Percentiles rank a stretch among this genome's conserved stretches.
Evolutionary conservation across 495 filamentous ascomycete genomes (phyloP).

Genomic region (Penicillium subrubescens): DNA sequence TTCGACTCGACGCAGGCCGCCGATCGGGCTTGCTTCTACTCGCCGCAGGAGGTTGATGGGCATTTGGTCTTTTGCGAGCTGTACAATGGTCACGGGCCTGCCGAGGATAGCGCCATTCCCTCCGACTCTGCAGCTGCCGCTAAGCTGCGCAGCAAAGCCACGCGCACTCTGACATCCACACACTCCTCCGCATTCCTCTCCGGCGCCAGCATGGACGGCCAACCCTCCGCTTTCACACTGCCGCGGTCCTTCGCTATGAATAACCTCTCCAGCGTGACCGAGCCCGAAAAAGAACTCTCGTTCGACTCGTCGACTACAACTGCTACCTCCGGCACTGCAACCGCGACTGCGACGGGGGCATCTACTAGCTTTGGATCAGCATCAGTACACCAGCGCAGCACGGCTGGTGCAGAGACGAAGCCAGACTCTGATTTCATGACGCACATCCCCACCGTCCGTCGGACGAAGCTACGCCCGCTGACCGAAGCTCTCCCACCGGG

Average conservation of each 20-base stretch:
- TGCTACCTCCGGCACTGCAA: slow-evolving; percentile 63
- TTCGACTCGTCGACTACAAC: slow-evolving; percentile 45
- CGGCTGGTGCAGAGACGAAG: slow-evolving; percentile 30
- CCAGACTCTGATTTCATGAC: slow-evolving; percentile 53
- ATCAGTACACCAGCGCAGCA: slow-evolving; percentile 34
- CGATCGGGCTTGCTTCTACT: slow-evolving; percentile 71
- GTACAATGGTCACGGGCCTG: slow-evolving; percentile 71
- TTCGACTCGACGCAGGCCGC: slow-evolving; percentile 82
- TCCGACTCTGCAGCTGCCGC: slow-evolving; percentile 40
- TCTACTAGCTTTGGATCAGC: slow-evolving; percentile 49
- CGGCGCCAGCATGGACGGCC: slow-evolving; percentile 32
- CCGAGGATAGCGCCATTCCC: slow-evolving; percentile 63
- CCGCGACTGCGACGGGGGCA: slow-evolving; percentile 36
- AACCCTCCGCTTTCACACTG: slow-evolving; percentile 40
- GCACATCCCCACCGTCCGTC: slow-evolving; percentile 52
- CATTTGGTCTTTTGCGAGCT: slow-evolving; percentile 76
- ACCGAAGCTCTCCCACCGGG: slow-evolving; percentile 66
- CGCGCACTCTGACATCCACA: slow-evolving; percentile 41
- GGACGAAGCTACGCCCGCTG: slow-evolving; percentile 53
- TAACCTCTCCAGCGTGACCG: slow-evolving; percentile 37
- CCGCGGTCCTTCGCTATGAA: slow-evolving; percentile 51
- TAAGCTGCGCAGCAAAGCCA: slow-evolving; percentile 27
- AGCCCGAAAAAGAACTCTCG: slow-evolving; percentile 35
- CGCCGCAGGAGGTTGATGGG: slow-evolving; percentile 76
- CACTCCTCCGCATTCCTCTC: slow-evolving; percentile 44